phyloP scores from a whole-genome alignment of 345 rosid species.

The Excoecaria cochinchinensis region DNA sequence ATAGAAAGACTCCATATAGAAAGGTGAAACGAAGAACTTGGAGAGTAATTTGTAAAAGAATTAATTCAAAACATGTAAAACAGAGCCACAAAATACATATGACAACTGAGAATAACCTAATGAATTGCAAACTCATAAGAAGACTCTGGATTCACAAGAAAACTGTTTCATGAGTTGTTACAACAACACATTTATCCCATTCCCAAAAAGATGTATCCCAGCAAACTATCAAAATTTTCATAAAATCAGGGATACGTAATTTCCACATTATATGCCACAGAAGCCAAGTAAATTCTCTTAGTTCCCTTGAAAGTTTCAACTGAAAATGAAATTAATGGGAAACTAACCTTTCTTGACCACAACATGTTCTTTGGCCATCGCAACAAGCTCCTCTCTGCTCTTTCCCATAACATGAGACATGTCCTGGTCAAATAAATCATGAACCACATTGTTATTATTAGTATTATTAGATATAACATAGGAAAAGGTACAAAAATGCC shows the following conservation, averaged over 20 bases:
- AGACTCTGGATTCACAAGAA: neutral
- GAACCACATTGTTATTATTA: constrained; percentile 5
- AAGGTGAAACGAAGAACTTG: neutral
- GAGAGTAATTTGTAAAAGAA: neutral
- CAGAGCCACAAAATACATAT: neutral
- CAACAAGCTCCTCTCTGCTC: constrained; percentile 87
- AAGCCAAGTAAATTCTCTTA: neutral
- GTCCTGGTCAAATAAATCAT: constrained; percentile 46
- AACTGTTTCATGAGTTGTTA: neutral
- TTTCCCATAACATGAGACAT: constrained; percentile 85
- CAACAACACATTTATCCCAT: neutral
- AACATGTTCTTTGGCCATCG: constrained; percentile 60
- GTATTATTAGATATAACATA: neutral
- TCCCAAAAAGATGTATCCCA: neutral
- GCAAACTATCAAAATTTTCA: neutral
- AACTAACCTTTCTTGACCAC: constrained; percentile 58
- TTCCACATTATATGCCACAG: neutral
- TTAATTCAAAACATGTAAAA: neutral
- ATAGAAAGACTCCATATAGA: neutral
- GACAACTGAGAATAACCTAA: neutral
- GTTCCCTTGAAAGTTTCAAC: no score
- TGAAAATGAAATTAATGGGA: neutral
- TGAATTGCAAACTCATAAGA: neutral
- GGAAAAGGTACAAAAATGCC: no score
- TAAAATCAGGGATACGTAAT: neutral